Evolutionary conservation across 2,329 filamentous ascomycete species (phyloP).

Genomic region (Sclerotiophoma versabilis): DNA sequence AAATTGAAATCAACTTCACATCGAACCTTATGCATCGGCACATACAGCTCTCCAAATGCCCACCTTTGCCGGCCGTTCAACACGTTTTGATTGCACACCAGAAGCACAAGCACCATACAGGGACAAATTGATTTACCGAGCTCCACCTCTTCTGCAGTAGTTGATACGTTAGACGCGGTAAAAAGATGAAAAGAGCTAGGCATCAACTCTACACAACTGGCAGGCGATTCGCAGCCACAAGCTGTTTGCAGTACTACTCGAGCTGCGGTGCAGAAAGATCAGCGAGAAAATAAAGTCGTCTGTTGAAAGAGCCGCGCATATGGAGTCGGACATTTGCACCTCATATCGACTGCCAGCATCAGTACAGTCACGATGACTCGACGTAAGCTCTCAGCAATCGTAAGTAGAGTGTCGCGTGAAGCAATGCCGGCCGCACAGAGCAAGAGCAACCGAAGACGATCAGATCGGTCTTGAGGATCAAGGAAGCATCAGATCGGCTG

Average conservation of each 20-base stretch:
- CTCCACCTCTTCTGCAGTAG: neutral
- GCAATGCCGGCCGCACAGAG: neutral
- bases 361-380: neutral
- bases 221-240: neutral
- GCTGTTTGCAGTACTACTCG: neutral
- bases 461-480: neutral
- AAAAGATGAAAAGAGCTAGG: slow-evolving; percentile 1
- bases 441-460: neutral
- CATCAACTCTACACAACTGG: neutral
- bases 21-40: neutral
- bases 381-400: neutral
- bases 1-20: neutral
- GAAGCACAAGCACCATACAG: neutral
- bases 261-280: neutral
- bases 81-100: neutral
- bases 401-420: slow-evolving; percentile 2
- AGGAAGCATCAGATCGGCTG: neutral
- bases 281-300: neutral
- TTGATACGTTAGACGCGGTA: neutral
- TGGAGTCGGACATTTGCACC: neutral
- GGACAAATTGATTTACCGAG: neutral
- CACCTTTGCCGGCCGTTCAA: neutral
- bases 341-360: neutral
- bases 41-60: neutral
- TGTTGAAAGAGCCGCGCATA: neutral